phyloP scores from a whole-genome alignment of 331 rosid species.

The Quercus phellos region DNA sequence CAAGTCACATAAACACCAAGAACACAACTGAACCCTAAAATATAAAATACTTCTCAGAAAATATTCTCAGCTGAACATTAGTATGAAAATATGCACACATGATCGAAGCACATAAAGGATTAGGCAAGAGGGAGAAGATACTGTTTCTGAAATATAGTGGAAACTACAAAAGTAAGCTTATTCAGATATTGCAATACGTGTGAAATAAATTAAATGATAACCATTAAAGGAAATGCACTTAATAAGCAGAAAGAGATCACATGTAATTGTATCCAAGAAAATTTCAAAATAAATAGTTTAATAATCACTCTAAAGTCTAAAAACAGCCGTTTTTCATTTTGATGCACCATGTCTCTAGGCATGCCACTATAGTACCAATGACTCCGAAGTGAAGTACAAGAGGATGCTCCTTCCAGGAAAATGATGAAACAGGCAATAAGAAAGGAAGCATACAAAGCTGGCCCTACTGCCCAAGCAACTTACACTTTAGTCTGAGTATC shows the following conservation, averaged over 20 bases:
- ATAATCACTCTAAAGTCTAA: conserved; percentile 38
- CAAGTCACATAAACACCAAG: too few species aligned
- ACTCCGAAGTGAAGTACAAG: conserved; percentile 50
- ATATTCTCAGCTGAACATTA: too few species aligned
- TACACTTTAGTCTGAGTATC: conserved; percentile 23
- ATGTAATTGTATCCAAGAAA: conserved; percentile 40
- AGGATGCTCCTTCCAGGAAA: conserved; percentile 44
- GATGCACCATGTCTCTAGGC: conserved; percentile 50
- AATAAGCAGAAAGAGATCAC: conserved; percentile 21
- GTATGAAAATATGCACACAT: too few species aligned
- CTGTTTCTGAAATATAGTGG: too few species aligned
- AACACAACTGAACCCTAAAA: too few species aligned
- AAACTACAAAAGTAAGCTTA: neutral
- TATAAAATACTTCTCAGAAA: too few species aligned
- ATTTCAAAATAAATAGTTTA: conserved; percentile 39
- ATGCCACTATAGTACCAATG: conserved; percentile 52
- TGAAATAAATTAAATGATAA: neutral
- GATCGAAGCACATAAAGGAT: too few species aligned
- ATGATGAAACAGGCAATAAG: conserved; percentile 48
- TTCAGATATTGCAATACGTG: neutral
- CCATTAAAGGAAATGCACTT: conserved; percentile 22
- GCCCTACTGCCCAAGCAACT: conserved; percentile 39
- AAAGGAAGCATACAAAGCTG: conserved; percentile 44
- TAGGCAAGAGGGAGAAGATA: too few species aligned
- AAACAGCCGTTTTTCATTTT: conserved; percentile 36